Conservation (phyloP, 2,329 filamentous ascomycete species). For the Cordyceps fumosorosea region DNA sequence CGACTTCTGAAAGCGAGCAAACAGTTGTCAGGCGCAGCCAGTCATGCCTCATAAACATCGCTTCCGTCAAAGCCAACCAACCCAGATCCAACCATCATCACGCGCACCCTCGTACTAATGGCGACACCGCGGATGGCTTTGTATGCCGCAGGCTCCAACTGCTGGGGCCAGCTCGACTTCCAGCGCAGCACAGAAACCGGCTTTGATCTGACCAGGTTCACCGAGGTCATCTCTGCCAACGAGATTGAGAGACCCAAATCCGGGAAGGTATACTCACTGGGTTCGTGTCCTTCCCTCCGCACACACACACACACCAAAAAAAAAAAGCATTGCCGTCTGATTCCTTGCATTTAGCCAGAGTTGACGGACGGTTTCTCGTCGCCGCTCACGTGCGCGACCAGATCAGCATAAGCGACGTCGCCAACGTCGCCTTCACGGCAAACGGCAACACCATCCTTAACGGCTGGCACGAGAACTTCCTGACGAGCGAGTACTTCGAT, state of each 20-base stretch:
- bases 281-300: slow-evolving; percentile 28
- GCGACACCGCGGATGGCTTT: slow-evolving; percentile 36
- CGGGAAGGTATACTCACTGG: slow-evolving; percentile 38
- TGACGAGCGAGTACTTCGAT: background rate
- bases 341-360: slow-evolving; percentile 16
- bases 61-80: background rate
- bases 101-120: too few species aligned
- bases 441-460: background rate
- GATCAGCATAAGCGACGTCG: background rate
- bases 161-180: slow-evolving; percentile 49
- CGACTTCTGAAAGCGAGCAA: too few species aligned
- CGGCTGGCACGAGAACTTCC: too few species aligned
- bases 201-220: slow-evolving; percentile 40
- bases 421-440: background rate
- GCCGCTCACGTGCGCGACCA: slow-evolving; percentile 14
- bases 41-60: too few species aligned
- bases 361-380: slow-evolving; percentile 16
- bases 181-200: slow-evolving; percentile 19
- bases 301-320: background rate
- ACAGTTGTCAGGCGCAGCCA: too few species aligned
- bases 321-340: background rate
- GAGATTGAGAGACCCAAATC: slow-evolving; percentile 30
- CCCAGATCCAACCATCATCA: background rate
- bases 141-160: slow-evolving; percentile 51
- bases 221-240: slow-evolving; percentile 31